Base-by-base conservation (phyloP, 768 basidiomycete species). In the Polyporus arcularius region DNA sequence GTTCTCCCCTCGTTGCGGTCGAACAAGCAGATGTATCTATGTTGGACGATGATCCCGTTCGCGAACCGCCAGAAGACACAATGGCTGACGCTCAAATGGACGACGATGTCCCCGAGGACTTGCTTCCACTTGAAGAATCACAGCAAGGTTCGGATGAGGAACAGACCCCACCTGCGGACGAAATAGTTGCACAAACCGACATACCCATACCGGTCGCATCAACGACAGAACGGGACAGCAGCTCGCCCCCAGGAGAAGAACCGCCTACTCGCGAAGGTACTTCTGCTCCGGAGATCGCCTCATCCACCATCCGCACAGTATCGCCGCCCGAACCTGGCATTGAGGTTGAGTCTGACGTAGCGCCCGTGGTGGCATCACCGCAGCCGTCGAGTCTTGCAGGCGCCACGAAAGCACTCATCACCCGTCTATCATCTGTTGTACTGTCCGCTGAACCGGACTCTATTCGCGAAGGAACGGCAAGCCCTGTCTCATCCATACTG, bases 401-500 rank as follows among this genome's bases (percentile, higher is more conserved):
- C n/a, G 43, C 16, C 7, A 45, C n/a, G 16, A 45, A 21, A 7
- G 21, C 28, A 12, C 21, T 26, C 12, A 26, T 26, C 5, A 26
- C 9, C 14, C 46, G 46, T 21, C 15, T 35, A 3, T 28, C 46
- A 1, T 41, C 49, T 18, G 14, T 35, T 14, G 12, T 26, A 2
- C n/a, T 52, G 12, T 26, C 12, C 32, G 31, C 1, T n/a, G 40
- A 1, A 5, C 28, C n/a, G 31, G 8, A 48, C 28, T 9, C 46
- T 2, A 4, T 39, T 2, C 53, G 57, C 2, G 41, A 48, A 0
- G 53, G 39, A 5, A 63, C 62, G 3, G 62, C 47, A 18, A 63
- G 57, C n/a, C 62, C 62, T 0, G 57, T 63, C 10, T 63, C 62
- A 4, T 10, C 43, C 5, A 18, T 55, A 1, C 42, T 63, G 9